Percentiles rank a stretch among this genome's conserved stretches.
Evolutionary conservation across 164 flowering plant genomes (phyloP).

Genomic region (Santalum album): DNA sequence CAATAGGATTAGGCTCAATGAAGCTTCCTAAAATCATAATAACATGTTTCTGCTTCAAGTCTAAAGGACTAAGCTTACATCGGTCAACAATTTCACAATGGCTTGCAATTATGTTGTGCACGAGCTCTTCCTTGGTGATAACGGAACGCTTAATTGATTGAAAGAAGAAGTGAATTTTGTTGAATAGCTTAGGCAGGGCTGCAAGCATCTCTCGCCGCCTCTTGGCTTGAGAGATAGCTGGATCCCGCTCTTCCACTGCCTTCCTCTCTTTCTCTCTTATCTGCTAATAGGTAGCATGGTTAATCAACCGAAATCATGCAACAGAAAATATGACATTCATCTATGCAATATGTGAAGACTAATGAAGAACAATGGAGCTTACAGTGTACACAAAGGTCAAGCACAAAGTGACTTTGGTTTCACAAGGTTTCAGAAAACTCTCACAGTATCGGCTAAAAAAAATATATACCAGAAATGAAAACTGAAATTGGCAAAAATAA

Average conservation of each 20-base stretch:
- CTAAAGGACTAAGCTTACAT: conserved; percentile 32
- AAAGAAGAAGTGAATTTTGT: conserved; percentile 54
- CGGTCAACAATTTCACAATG: conserved; percentile 44
- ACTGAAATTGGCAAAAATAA: no score
- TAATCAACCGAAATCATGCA: not conserved
- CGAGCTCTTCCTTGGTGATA: conserved; percentile 70
- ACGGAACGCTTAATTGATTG: conserved; percentile 50
- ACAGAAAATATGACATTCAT: not conserved
- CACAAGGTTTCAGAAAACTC: no score
- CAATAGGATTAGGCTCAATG: conserved; percentile 4
- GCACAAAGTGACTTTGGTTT: no score
- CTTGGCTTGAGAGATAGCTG: conserved; percentile 66
- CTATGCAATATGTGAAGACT: not conserved
- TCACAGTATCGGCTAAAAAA: no score
- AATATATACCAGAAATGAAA: no score
- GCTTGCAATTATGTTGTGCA: conserved; percentile 42
- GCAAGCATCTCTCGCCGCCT: conserved; percentile 49
- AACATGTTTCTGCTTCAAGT: not conserved
- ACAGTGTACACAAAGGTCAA: not conserved
- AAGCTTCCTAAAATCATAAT: not conserved
- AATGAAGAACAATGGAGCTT: not conserved
- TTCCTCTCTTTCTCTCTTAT: conserved; percentile 55
- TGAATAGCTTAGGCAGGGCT: conserved; percentile 59
- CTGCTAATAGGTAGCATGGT: conserved; percentile 27
- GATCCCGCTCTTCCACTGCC: conserved; percentile 46